Evolutionary conservation across 441 rosid genomes (phyloP), one percentile per base, ranked within the genome.

Genomic region (Francoa sonchifolia): DNA sequence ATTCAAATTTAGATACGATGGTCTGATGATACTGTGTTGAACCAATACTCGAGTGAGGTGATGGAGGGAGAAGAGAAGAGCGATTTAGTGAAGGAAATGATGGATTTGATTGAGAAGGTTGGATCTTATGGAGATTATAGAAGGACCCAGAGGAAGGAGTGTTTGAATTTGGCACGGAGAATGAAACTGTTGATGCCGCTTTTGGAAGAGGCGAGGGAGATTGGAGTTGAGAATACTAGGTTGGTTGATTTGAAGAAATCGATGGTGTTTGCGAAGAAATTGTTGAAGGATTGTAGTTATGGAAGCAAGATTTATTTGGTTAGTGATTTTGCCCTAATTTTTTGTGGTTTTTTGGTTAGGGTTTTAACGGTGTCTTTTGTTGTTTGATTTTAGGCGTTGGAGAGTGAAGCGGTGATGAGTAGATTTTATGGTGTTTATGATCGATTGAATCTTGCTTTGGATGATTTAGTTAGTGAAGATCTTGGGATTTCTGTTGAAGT

Each of bases 261-360:
- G 4, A 52, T 77, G 23, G 38, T 64, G 30, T 52, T 35, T 15
- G 79, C 88, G 0, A 69, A 35, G 53, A 73, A 77, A 51, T 39
- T 86, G 52, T 44, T 86, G 67, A 68, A 60, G 54, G 66, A 51
- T 49, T 82, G 94, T 54, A 67, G 68, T 34, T 55, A 36, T 21
- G 90, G 92, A 8, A 86, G 96, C 83, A 82, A 77, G 71, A 79
- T 82, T 40, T 82, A 52, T 51, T 56, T 86, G 82, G 96, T 82
- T 34, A 60, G 57, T 40, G 12, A 2, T 42, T 6, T 9, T 23
- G 8, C 3, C 11, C 19, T 14, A 1, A 4, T 18, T 26, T 33
- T 13, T 39, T 15, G 13, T 2, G 8, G 26, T 20, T 25, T 9
- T 18, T 44, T 1, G 31, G n/a, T n/a, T n/a, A 1, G 28, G 25